Evolutionary conservation across 768 basidiomycete species (phyloP).

Genomic region (Trametes punicea): DNA sequence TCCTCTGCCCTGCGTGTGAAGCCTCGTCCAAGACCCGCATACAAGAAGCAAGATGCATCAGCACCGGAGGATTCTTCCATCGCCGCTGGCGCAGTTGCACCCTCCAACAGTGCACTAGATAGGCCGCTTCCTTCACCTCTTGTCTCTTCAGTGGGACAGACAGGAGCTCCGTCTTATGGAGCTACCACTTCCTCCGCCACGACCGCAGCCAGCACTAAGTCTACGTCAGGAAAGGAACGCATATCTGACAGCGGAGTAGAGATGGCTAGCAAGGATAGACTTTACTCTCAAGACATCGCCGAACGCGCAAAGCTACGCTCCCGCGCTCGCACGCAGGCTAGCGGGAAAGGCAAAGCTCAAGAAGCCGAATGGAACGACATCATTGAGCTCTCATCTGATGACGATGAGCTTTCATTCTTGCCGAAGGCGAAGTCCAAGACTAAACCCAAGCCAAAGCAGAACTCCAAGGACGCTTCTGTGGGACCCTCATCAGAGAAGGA

Average conservation of each 20-base stretch:
- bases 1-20: background rate
- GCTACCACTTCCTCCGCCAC: background rate
- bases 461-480: background rate
- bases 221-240: background rate
- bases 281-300: slow-evolving; percentile 27
- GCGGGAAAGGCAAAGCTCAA: slow-evolving; percentile 5
- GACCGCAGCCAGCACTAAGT: background rate
- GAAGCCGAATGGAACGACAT: slow-evolving; percentile 14
- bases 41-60: background rate
- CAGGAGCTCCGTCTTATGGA: background rate
- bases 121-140: background rate
- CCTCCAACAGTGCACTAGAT: background rate
- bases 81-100: background rate
- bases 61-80: background rate
- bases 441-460: slow-evolving; percentile 6
- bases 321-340: slow-evolving; percentile 20
- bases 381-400: slow-evolving; percentile 31
- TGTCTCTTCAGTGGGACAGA: background rate
- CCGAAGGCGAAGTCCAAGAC: slow-evolving; percentile 18
- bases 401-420: slow-evolving; percentile 28
- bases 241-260: slow-evolving; percentile 10
- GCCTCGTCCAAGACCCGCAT: slow-evolving; percentile 17
- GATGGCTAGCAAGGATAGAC: slow-evolving; percentile 1
- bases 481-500: background rate
- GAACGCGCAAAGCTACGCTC: slow-evolving; percentile 34